Base-by-base conservation (phyloP, 352 stramenopile species). In the Thraustochytrium sp. region DNA sequence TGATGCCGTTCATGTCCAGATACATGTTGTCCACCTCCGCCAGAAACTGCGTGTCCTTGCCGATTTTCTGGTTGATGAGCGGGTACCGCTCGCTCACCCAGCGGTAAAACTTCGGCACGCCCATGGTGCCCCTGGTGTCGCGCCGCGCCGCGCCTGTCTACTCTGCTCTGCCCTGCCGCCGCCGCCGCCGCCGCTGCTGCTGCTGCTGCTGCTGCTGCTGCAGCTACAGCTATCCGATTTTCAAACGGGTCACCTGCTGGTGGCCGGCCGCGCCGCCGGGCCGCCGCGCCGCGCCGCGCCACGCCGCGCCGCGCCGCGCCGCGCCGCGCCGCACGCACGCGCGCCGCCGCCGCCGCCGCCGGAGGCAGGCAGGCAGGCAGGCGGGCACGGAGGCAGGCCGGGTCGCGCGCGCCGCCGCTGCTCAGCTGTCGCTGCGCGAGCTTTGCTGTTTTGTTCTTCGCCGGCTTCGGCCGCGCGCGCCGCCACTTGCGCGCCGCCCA, bases 1-100 rank as follows among this genome's bases (percentile, higher is more conserved):
- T 98, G 85, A 99, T 98, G 73, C 97, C 97, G 88, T 99, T 99
- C 95, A 99, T 98, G 88, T 99, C 97, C 49, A 99, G 88, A 87
- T 99, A 99, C 84, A 99, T 93, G 86, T 97, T 94, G 89, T 99
- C 96, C 82, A 99, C 98, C 86, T 98, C 94, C 2, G 97, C 96
- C 46, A 99, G 87, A 3, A 99, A 91, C 34, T 96, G 96, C 34
- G 96, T 92, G 87, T 99, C 96, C 42, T 94, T 98, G 86, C 84
- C 85, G 29, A 97, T 92, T 26, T 95, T 90, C 82, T 99, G 95
- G 90, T 99, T 99, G 85, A 99, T 97, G 85, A 98, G 96, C 80
- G 97, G 97, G 88, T 99, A 99, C 89, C 93, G 89, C 91, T 97
- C 93, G 65, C 90, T 94, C 84, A 96, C 89, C 90, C 94, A 97